These are phyloP conservation scores for Dacryopinax primogenitus DNA, from an alignment of 768 basidiomycete species.

Conservation along the genomic window DNA sequence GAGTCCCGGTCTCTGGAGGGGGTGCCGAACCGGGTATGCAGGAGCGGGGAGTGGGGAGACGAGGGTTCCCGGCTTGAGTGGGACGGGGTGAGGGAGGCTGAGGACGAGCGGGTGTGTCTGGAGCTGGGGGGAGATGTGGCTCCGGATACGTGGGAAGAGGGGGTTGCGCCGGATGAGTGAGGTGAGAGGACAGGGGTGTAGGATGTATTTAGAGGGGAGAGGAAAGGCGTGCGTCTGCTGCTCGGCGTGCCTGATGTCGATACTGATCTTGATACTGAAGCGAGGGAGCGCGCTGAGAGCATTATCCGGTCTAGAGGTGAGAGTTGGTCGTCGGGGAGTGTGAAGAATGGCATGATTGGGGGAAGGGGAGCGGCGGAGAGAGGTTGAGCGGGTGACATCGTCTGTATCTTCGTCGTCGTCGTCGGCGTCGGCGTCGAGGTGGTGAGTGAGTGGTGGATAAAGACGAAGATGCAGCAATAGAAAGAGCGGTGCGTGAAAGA, in stretches of 20 bases:
- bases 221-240: neutral
- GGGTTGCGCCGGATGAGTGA: neutral
- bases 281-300: constrained; percentile 6
- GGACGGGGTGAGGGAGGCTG: no score
- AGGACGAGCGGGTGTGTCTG: neutral
- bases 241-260: no score
- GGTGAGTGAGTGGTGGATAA: neutral
- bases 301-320: constrained; percentile 4
- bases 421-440: no score
- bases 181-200: neutral
- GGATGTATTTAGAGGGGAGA: constrained; percentile 1
- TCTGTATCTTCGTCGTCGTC: neutral
- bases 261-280: neutral
- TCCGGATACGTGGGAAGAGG: neutral
- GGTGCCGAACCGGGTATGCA: neutral
- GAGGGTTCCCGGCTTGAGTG: no score
- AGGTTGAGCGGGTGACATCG: neutral
- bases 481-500: no score
- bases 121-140: neutral
- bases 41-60: constrained; percentile 1
- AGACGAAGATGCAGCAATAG: no score
- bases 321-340: constrained; percentile 6
- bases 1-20: neutral
- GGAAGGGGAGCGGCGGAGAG: neutral
- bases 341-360: neutral